Percentiles rank a stretch among this genome's conserved stretches.
Conservation (phyloP, 768 basidiomycete genomes). For the Tephrocybe sp. region DNA sequence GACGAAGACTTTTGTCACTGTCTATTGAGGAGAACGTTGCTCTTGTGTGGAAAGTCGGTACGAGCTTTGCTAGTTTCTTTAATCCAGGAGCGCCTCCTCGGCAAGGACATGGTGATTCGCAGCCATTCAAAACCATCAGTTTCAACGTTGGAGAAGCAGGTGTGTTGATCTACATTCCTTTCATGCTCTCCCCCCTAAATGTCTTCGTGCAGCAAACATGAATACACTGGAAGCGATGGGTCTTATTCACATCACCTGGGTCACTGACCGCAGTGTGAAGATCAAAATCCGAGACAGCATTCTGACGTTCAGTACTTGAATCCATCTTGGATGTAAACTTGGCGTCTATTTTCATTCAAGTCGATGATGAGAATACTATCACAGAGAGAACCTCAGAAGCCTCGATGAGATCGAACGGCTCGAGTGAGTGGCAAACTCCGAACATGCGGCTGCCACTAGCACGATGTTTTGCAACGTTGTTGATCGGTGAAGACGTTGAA, state of each 20-base stretch:
- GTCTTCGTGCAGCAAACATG: conserved; percentile 37
- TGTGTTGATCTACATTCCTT: conserved; percentile 31
- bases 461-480: too few relatives aligned
- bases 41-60: conserved; percentile 95
- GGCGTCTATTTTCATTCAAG: too few relatives aligned
- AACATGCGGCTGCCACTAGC: too few relatives aligned
- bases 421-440: too few relatives aligned
- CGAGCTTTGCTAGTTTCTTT: conserved; percentile 87
- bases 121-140: conserved; percentile 85
- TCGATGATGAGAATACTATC: too few relatives aligned
- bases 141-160: conserved; percentile 88
- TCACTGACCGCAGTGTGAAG: conserved; percentile 77
- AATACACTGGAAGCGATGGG: conserved; percentile 61
- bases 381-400: too few relatives aligned
- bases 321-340: background rate
- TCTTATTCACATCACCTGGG: conserved; percentile 82
- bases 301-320: conserved; percentile 80
- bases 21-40: conserved; percentile 84
- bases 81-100: conserved; percentile 88
- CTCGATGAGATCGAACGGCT: too few relatives aligned
- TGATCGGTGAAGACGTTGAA: too few relatives aligned
- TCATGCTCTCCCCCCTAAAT: background rate
- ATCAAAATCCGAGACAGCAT: conserved; percentile 80
- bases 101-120: conserved; percentile 79
- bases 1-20: conserved; percentile 82